Percentiles rank a stretch among this genome's conserved stretches.
Conservation (phyloP, 2,329 filamentous ascomycete genomes). For the Elsinoe fawcettii region DNA sequence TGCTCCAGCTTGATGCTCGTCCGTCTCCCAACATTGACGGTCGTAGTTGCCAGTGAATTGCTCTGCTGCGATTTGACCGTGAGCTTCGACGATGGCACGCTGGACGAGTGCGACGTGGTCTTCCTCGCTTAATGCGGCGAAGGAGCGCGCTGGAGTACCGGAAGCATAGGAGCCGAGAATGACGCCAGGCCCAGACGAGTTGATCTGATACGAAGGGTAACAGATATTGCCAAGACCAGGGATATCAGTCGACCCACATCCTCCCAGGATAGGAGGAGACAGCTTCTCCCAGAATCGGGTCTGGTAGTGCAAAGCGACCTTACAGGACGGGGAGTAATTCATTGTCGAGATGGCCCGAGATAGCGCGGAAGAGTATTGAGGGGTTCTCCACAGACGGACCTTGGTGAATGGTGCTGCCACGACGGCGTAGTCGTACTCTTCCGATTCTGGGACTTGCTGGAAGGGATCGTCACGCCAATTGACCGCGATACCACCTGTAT, state of each 20-base stretch:
- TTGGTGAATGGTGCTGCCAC: conserved; percentile 58
- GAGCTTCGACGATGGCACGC: conserved; percentile 60
- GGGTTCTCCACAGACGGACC: conserved; percentile 55
- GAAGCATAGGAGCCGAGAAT: conserved; percentile 54
- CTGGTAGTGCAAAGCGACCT: conserved; percentile 59
- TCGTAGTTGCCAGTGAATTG: conserved; percentile 60
- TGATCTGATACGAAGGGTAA: conserved; percentile 61
- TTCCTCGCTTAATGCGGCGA: conserved; percentile 45
- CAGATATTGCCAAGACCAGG: conserved; percentile 55
- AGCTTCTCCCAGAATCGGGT: conserved; percentile 55
- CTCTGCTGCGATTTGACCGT: conserved; percentile 51
- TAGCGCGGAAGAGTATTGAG: conserved; percentile 45
- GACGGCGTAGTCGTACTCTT: conserved; percentile 59
- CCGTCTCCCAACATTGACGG: conserved; percentile 57
- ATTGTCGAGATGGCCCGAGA: conserved; percentile 41
- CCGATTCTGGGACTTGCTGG: conserved; percentile 36
- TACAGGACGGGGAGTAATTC: conserved; percentile 46
- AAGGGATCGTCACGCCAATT: conserved; percentile 27
- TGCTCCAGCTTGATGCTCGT: conserved; percentile 53
- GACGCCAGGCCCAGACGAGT: conserved; percentile 54
- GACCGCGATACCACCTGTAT: not conserved
- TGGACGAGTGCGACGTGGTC: conserved; percentile 58
- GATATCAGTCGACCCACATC: conserved; percentile 55
- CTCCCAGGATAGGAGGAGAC: conserved; percentile 52
- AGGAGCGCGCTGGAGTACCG: conserved; percentile 38